These are phyloP conservation scores for Ephemerocybe angulata DNA, from an alignment of 768 basidiomycete genomes.

Conservation along the genomic window DNA sequence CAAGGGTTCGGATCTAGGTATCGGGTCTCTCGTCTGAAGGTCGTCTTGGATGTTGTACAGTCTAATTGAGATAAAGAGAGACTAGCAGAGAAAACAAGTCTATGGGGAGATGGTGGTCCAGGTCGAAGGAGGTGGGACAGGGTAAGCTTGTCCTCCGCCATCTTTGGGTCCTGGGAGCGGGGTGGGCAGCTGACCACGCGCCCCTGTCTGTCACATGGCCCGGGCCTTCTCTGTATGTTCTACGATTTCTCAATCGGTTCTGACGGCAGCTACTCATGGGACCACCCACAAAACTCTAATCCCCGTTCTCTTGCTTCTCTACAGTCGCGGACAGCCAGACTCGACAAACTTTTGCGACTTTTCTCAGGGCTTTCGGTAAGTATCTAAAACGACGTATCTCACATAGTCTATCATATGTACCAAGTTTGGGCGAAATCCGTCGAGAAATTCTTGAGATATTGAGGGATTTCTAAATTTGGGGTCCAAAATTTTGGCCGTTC, in stretches of 20 bases:
- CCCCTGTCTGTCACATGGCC: slow-evolving; percentile 7
- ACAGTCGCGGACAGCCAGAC: background rate
- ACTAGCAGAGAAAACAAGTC: slow-evolving; percentile 5
- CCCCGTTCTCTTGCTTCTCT: background rate
- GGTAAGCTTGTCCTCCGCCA: background rate
- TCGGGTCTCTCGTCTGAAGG: background rate
- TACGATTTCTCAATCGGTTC: slow-evolving; percentile 2
- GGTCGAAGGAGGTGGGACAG: background rate
- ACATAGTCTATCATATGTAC: too few species aligned
- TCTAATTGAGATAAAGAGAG: slow-evolving; percentile 2
- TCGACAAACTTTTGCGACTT: background rate
- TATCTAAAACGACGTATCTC: too few species aligned
- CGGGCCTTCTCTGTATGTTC: slow-evolving; percentile 1
- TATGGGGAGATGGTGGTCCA: slow-evolving; percentile 5
- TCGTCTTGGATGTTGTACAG: slow-evolving; percentile 6
- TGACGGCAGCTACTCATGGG: too few species aligned
- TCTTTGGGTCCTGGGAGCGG: slow-evolving; percentile 4
- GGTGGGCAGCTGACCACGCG: slow-evolving; percentile 10
- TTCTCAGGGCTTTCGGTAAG: background rate
- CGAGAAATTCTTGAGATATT: too few species aligned
- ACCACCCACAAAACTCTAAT: background rate
- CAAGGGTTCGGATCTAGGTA: slow-evolving; percentile 7
- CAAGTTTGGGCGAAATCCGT: too few species aligned
- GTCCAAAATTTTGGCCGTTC: too few species aligned
- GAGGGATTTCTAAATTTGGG: too few species aligned